Base-by-base conservation (phyloP, 78 protist species). In the Dictyostelium capitatum region DNA sequence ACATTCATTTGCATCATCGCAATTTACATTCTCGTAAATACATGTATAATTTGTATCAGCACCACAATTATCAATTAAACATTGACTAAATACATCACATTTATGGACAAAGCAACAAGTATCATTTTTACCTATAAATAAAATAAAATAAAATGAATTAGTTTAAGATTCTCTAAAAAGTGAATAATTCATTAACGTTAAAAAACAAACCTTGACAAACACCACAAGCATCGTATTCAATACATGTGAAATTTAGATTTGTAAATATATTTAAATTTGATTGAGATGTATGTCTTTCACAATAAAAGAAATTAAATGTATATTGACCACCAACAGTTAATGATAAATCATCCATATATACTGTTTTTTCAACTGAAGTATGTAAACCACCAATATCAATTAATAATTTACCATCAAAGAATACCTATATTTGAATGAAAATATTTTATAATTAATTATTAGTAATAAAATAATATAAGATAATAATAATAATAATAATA, bases 341-440 rank as follows among this genome's bases (percentile, higher is more conserved):
- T 25, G 32, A 30, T 20, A 84, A 69, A n/a, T 84, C 82, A 43
- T 47, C 80, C 9, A 83, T n/a, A 20, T 50, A 46, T 25, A 84
- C 80, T 17, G 28, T 84, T 20, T 19, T 9, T 4, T 23, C 12
- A 15, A 53, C 65, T 25, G 83, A 20, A 17, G 59, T 37, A 65
- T 87, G 92, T 54, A 73, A 30, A 51, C 92, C 92, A 19, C 92
- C 92, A 7, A 87, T 7, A 62, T 87, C 92, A 54, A 87, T 32
- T 37, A n/a, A 59, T n/a, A 87, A 43, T 0, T 43, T 3, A 37
- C 75, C 75, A 53, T 87, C 57, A 72, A 87, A 72, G 59, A 28
- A 48, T 53, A 83, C 78, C 79, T 50, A 30, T 73, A 89, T 8
- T 6, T 0, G n/a, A 30, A 30, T 4, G 14, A 23, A 11, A 28